Percentiles rank a stretch among this genome's conserved stretches.
Conservation (phyloP, 1,284 basidiomycete species). For the Ceratobasidium sp. region DNA sequence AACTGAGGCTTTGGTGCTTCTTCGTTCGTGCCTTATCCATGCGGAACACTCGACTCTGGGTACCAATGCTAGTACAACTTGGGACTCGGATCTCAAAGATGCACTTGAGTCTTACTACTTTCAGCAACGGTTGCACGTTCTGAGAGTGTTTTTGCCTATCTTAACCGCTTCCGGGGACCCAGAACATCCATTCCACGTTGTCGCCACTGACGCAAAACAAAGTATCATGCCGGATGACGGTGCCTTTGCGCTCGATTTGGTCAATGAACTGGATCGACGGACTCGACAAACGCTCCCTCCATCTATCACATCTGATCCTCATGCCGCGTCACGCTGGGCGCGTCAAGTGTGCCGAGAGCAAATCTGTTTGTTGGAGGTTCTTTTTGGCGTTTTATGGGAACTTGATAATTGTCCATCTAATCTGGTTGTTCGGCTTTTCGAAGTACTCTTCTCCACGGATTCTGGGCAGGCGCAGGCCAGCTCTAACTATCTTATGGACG, state of each 20-base stretch:
- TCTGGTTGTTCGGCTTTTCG: slow-evolving; percentile 72
- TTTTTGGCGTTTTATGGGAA: slow-evolving; percentile 90
- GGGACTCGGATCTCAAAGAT: slow-evolving; percentile 73
- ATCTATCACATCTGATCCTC: slow-evolving; percentile 67
- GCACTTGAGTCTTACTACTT: slow-evolving; percentile 84
- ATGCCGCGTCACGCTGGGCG: slow-evolving; percentile 76
- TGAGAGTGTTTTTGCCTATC: slow-evolving; percentile 74
- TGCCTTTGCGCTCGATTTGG: slow-evolving; percentile 68
- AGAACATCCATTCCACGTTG: slow-evolving; percentile 66
- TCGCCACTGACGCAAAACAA: slow-evolving; percentile 70
- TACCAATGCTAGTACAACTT: slow-evolving; percentile 53
- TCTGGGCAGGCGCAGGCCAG: slow-evolving; percentile 78
- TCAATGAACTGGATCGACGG: slow-evolving; percentile 66
- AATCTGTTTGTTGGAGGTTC: slow-evolving; percentile 80
- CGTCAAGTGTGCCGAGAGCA: slow-evolving; percentile 86
- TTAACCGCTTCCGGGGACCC: slow-evolving; percentile 72
- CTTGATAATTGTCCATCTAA: slow-evolving; percentile 74
- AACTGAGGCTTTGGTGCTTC: slow-evolving; percentile 75
- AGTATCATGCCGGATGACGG: slow-evolving; percentile 72
- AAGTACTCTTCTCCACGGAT: slow-evolving; percentile 73
- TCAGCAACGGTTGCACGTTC: slow-evolving; percentile 77
- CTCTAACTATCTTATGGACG: slow-evolving; percentile 74
- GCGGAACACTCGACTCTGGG: slow-evolving; percentile 68
- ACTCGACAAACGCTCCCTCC: slow-evolving; percentile 68
- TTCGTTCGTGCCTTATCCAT: slow-evolving; percentile 84